phyloP scores from a whole-genome alignment of 78 protist genomes.

The Dictyostelium purpureum region DNA sequence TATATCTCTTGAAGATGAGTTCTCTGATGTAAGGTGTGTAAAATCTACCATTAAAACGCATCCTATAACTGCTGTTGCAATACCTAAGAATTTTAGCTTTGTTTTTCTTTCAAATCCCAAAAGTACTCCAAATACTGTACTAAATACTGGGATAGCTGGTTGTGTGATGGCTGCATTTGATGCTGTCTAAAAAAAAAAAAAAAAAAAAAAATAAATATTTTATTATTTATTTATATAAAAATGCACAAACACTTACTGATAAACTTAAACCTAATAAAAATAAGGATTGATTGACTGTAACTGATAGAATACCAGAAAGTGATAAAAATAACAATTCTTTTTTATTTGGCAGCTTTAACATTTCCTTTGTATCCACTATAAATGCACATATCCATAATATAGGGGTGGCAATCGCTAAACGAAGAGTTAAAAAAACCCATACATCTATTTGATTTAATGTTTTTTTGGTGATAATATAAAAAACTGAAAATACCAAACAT shows the following conservation, averaged over 20 bases:
- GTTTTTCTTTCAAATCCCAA: conserved; percentile 45
- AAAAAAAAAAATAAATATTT: not conserved
- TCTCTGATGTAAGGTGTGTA: not conserved
- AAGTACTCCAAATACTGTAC: conserved; percentile 18
- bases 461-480: conserved; percentile 32
- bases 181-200: conserved; percentile 2
- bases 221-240: not conserved
- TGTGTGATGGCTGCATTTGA: conserved; percentile 54
- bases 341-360: not conserved
- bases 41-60: conserved; percentile 58
- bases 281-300: conserved; percentile 39
- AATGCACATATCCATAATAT: conserved; percentile 24
- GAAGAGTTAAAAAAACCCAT: conserved; percentile 19
- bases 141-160: conserved; percentile 51
- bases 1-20: not conserved
- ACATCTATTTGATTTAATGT: conserved; percentile 10
- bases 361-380: not conserved
- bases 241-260: not conserved
- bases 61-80: conserved; percentile 47
- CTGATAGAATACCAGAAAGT: conserved; percentile 27
- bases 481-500: conserved; percentile 33
- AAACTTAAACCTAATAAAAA: conserved; percentile 28
- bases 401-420: conserved; percentile 59
- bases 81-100: conserved; percentile 42
- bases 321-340: conserved; percentile 15